Evolutionary conservation across 352 stramenopile genomes (phyloP), one percentile per base, ranked within the genome.

Genomic region (Pythium aquatile): DNA sequence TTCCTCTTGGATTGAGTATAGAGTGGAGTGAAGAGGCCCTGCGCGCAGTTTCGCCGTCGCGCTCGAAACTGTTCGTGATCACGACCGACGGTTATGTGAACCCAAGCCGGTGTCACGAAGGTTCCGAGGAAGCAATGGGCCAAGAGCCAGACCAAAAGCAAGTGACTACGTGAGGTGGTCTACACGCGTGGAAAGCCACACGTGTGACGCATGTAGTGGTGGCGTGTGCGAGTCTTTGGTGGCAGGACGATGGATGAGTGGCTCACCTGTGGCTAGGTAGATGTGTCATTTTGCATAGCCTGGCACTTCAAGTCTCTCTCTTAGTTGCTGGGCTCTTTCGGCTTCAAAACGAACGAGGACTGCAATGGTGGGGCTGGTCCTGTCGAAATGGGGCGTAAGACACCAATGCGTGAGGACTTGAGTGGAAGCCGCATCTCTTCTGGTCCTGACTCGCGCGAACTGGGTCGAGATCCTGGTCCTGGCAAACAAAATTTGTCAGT

Each of bases 291-390:
- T 51, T 6, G 8, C 24, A 26, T 51, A 28, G 44, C n/a, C 17
- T 24, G 7, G 44, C 44, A 32, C n/a, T 29, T 6, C 26, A 37
- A 37, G 6, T 24, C 32, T 35, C 29, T 39, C 2, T 2, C 55
- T 51, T 1, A 59, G 30, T n/a, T 60, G 40, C 32, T 35, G 13
- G 39, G 26, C 4, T 79, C 73, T 46, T 56, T 65, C 4, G 74
- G 24, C 7, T 72, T 60, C 7, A 90, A 66, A 26, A 84, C 66
- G 35, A 87, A 85, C 6, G 79, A 88, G 8, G 79, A 79, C 20
- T 85, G 78, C 37, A 72, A 44, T 10, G 59, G 58, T 42, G 66
- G 60, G 9, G 55, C 49, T 14, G 24, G 11, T 20, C 35, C 42
- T 8, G 44, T 49, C 26, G 32, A 48, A 3, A 69, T 66, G 6